A percentile compares a stretch with the other conserved stretches of the same genome.
Conservation (phyloP, 495 filamentous ascomycete species). For the Cairneyella variabilis region DNA sequence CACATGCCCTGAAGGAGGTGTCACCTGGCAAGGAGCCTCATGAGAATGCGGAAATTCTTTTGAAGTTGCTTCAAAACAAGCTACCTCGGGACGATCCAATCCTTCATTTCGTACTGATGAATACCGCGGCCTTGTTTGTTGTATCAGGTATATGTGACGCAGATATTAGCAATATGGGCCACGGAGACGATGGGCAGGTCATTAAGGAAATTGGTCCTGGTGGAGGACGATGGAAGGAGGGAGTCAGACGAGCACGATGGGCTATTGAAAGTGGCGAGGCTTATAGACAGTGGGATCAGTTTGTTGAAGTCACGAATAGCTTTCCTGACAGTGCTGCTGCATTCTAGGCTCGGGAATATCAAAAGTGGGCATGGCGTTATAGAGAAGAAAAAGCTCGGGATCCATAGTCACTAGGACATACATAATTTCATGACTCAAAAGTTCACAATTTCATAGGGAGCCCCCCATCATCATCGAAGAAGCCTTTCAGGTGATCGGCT, state of each 20-base stretch:
- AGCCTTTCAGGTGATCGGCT: neutral
- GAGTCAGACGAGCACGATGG: conserved; percentile 78
- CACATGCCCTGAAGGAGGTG: conserved; percentile 71
- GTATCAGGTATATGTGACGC: conserved; percentile 82
- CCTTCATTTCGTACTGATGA: conserved; percentile 88
- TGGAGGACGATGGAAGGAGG: conserved; percentile 88
- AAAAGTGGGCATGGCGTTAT: no score
- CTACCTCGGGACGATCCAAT: conserved; percentile 74
- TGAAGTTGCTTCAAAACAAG: conserved; percentile 68
- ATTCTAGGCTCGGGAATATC: neutral
- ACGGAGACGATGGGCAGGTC: conserved; percentile 68
- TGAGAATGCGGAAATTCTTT: conserved; percentile 83
- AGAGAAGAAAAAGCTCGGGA: no score
- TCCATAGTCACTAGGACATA: no score
- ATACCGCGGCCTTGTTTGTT: conserved; percentile 84
- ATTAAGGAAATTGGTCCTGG: conserved; percentile 77
- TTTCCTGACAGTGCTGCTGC: neutral
- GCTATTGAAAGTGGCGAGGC: conserved; percentile 78
- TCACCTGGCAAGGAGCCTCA: conserved; percentile 78
- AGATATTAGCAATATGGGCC: conserved; percentile 70
- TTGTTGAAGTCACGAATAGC: conserved; percentile 26
- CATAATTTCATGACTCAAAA: no score
- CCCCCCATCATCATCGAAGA: neutral
- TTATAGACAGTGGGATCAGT: conserved; percentile 60
- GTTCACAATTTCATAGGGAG: no score